A percentile compares a stretch with the other conserved stretches of the same genome.
These are phyloP conservation scores for Xerocomus brunneocitrinus DNA, from an alignment of 768 basidiomycete species.

Conservation along the genomic window DNA sequence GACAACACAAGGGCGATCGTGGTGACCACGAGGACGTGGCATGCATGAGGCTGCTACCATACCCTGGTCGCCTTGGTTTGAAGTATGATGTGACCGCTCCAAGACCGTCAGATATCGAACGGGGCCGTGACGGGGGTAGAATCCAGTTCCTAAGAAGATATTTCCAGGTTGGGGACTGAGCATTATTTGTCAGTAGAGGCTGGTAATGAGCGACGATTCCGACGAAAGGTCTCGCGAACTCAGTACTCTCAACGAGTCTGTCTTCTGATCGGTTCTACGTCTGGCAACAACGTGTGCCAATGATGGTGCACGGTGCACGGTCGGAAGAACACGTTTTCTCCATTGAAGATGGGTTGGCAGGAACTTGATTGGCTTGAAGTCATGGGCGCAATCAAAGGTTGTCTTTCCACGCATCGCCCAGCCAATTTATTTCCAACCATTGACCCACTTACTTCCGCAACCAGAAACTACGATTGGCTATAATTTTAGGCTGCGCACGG, in stretches of 20 bases:
- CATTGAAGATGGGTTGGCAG: background rate
- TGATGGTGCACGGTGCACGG: background rate
- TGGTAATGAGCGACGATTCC: background rate
- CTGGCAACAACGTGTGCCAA: background rate
- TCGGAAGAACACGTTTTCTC: background rate
- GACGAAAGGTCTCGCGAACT: background rate
- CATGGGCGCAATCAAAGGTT: background rate
- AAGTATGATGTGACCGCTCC: background rate
- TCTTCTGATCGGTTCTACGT: background rate
- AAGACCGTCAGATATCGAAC: background rate
- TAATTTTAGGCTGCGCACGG: no score
- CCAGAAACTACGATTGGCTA: no score
- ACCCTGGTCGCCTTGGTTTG: background rate
- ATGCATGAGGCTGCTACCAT: background rate
- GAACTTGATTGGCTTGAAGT: background rate
- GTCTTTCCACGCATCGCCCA: background rate
- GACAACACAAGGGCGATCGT: background rate
- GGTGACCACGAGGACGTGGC: slow-evolving; percentile 4
- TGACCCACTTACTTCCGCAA: background rate
- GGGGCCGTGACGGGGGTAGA: background rate
- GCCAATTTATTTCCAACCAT: background rate
- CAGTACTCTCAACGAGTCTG: background rate
- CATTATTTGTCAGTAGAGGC: background rate
- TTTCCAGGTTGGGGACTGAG: background rate
- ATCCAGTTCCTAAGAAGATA: background rate